phyloP scores from a whole-genome alignment of 805 yeast genomes.

The Candida andamanensis region DNA sequence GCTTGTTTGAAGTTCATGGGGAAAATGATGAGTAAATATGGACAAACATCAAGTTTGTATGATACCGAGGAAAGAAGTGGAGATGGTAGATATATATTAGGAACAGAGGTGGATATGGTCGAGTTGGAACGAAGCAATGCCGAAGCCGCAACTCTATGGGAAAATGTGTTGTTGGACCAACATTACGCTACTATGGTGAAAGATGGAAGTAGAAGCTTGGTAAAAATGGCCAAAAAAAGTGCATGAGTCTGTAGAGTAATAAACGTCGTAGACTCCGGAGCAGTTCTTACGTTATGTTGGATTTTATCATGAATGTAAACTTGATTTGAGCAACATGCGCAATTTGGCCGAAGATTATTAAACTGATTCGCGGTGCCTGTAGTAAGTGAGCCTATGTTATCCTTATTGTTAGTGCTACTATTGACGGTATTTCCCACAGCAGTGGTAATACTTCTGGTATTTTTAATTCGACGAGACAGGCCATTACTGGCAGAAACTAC shows the following conservation, averaged over 20 bases:
- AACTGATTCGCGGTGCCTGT: not conserved
- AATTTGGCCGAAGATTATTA: too few species aligned
- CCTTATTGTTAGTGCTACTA: not conserved
- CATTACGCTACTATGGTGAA: conserved; percentile 84
- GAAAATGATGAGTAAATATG: conserved; percentile 63
- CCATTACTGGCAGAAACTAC: too few species aligned
- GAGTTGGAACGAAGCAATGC: conserved; percentile 75
- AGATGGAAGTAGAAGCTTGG: conserved; percentile 48
- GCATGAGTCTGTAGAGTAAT: too few species aligned
- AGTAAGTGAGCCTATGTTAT: not conserved
- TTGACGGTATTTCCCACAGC: too few species aligned
- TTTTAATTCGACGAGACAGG: too few species aligned
- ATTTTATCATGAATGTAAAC: too few species aligned
- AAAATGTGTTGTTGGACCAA: conserved; percentile 65
- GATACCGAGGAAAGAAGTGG: conserved; percentile 86
- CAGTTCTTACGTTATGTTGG: too few species aligned
- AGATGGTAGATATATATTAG: conserved; percentile 57
- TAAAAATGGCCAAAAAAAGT: conserved; percentile 29
- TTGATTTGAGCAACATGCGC: too few species aligned
- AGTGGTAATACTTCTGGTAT: too few species aligned
- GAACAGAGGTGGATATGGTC: conserved; percentile 45
- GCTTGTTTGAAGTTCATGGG: conserved; percentile 77
- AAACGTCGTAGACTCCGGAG: too few species aligned
- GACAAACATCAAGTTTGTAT: conserved; percentile 68
- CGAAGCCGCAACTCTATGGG: conserved; percentile 90